Evolutionary conservation across 345 rosid genomes (phyloP).

Genomic region (Gossypium mustelinum): DNA sequence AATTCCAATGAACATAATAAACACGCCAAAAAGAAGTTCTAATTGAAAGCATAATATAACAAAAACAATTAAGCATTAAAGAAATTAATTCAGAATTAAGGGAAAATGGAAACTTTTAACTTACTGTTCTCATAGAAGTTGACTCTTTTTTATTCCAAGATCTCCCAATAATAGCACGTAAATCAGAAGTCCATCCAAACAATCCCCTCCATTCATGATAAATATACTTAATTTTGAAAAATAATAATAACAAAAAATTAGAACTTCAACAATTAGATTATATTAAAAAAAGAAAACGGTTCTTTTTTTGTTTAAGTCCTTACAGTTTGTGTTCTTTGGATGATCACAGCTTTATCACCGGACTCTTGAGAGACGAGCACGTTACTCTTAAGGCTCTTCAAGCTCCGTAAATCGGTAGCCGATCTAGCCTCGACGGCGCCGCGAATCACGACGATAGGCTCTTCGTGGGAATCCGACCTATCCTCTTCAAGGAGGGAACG

Average conservation of each 20-base stretch:
- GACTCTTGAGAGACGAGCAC: conserved; percentile 59
- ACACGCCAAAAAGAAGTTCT: not conserved
- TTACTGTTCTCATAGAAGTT: conserved; percentile 56
- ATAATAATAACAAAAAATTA: not conserved
- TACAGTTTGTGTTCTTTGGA: conserved; percentile 81
- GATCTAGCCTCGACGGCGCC: conserved; percentile 62
- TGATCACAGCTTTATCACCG: conserved; percentile 76
- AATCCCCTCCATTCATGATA: conserved; percentile 88
- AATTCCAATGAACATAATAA: conserved; percentile 8
- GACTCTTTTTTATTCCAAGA: conserved; percentile 66
- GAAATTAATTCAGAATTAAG: not conserved
- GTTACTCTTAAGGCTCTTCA: conserved; percentile 35
- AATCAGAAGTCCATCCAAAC: conserved; percentile 60
- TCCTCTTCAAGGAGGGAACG: conserved; percentile 44
- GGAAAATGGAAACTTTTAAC: not conserved
- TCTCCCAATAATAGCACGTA: conserved; percentile 60
- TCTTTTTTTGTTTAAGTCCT: not conserved
- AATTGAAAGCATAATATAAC: not conserved
- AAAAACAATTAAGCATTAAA: not conserved
- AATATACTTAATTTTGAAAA: conserved; percentile 44
- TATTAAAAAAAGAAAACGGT: not conserved
- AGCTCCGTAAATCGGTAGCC: conserved; percentile 35
- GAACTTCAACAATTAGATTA: not conserved
- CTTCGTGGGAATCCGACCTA: conserved; percentile 24
- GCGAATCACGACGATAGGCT: conserved; percentile 48